Evolutionary conservation across 2,329 filamentous ascomycete species (phyloP).

Genomic region (Claviceps sp.): DNA sequence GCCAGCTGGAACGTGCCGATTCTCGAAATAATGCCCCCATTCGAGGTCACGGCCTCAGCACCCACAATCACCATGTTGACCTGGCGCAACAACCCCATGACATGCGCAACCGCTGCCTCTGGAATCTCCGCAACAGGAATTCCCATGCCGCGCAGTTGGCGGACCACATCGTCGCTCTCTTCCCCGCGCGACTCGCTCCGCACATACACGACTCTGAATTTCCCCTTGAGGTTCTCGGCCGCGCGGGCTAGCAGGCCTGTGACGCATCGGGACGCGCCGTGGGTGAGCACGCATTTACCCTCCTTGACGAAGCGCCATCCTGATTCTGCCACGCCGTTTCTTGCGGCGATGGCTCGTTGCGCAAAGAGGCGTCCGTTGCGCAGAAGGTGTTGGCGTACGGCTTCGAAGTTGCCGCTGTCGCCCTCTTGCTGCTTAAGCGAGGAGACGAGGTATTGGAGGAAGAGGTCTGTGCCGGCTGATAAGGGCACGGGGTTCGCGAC

Average conservation of each 20-base stretch:
- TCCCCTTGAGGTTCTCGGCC: conserved; percentile 39
- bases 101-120: conserved; percentile 61
- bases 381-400: conserved; percentile 69
- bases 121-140: conserved; percentile 59
- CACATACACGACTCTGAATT: conserved; percentile 78
- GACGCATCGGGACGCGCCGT: conserved; percentile 78
- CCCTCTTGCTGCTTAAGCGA: conserved; percentile 46
- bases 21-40: conserved; percentile 81
- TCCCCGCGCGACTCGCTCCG: conserved; percentile 38
- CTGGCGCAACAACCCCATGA: conserved; percentile 40
- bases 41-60: conserved; percentile 81
- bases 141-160: conserved; percentile 55
- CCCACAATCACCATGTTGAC: conserved; percentile 57
- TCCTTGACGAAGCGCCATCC: conserved; percentile 69
- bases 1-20: conserved; percentile 82
- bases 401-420: conserved; percentile 47
- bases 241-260: conserved; percentile 63
- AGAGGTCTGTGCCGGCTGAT: conserved; percentile 86
- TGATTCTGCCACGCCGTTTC: conserved; percentile 69
- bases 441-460: conserved; percentile 83
- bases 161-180: conserved; percentile 60
- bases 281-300: conserved; percentile 72
- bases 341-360: conserved; percentile 68
- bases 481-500: conserved; percentile 85
- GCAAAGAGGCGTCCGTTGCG: conserved; percentile 81